phyloP scores from a whole-genome alignment of 1,284 basidiomycete species.

The Clitocybe nebularis region DNA sequence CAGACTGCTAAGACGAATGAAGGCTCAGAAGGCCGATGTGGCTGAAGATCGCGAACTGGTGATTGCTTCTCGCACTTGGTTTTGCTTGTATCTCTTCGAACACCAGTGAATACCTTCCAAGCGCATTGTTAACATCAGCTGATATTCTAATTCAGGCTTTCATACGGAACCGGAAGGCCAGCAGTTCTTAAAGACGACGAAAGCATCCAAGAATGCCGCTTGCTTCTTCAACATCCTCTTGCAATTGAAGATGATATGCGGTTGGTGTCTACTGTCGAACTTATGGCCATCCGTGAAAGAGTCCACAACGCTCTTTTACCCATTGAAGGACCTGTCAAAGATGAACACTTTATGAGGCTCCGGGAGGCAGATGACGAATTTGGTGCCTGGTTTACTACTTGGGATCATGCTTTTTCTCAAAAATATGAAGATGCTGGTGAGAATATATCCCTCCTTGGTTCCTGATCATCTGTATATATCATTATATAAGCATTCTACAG shows the following conservation, averaged over 20 bases:
- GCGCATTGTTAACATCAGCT: background rate
- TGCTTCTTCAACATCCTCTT: conserved; percentile 83
- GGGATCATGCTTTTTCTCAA: conserved; percentile 77
- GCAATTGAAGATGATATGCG: conserved; percentile 91
- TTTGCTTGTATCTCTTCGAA: conserved; percentile 88
- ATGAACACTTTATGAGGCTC: conserved; percentile 62
- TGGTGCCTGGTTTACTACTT: conserved; percentile 66
- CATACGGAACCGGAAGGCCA: conserved; percentile 89
- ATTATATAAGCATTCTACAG: conserved; percentile 65
- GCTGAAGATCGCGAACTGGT: conserved; percentile 77
- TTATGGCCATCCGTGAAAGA: conserved; percentile 77
- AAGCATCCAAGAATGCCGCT: conserved; percentile 77
- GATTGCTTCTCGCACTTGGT: conserved; percentile 81
- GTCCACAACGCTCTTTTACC: conserved; percentile 69
- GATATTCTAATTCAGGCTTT: conserved; percentile 76
- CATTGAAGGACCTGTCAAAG: conserved; percentile 63
- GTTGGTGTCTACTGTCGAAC: conserved; percentile 87
- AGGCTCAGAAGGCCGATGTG: conserved; percentile 53
- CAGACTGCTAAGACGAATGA: conserved; percentile 72
- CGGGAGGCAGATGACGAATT: conserved; percentile 66
- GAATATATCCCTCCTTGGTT: conserved; percentile 17
- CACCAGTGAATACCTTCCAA: conserved; percentile 87
- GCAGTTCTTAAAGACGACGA: conserved; percentile 91
- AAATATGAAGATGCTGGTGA: conserved; percentile 78
- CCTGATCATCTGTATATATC: conserved; percentile 6